phyloP scores from a whole-genome alignment of 306 rosid genomes.

The Vicia faba region DNA sequence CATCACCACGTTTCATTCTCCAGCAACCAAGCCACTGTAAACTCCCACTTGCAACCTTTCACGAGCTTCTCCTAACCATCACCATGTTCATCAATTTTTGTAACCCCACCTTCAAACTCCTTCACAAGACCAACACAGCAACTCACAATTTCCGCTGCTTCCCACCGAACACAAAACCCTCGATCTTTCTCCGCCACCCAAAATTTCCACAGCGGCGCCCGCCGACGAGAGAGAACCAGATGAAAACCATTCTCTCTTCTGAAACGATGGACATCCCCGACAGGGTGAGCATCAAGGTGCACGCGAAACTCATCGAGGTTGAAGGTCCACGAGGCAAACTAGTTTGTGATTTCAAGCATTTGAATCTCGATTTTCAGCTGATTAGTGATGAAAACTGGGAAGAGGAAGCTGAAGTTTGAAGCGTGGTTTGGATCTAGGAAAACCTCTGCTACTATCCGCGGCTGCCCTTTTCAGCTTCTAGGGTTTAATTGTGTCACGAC shows the following conservation, averaged over 20 bases:
- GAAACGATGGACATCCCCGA: conserved; percentile 81
- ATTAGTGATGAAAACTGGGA: conserved; percentile 59
- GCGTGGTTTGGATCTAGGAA: conserved; percentile 79
- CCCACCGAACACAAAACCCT: no score
- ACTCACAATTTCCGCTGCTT: no score
- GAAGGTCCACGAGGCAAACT: conserved; percentile 87
- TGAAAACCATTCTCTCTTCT: conserved; percentile 74
- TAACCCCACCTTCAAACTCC: no score
- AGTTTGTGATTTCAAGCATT: conserved; percentile 71
- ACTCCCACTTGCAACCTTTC: no score
- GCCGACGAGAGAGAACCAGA: conserved; percentile 21
- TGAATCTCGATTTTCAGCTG: conserved; percentile 71
- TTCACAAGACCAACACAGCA: no score
- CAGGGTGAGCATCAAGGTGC: conserved; percentile 63
- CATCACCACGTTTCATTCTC: no score
- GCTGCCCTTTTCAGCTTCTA: no score
- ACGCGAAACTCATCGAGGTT: conserved; percentile 79
- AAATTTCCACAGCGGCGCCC: neutral
- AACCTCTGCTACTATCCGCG: conserved; percentile 78
- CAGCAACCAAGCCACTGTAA: no score
- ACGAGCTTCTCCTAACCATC: no score
- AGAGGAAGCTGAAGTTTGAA: conserved; percentile 60
- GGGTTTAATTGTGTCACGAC: no score
- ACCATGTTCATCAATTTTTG: no score
- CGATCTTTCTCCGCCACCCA: neutral